Evolutionary conservation across 345 rosid species (phyloP).

Genomic region (Draba incana): DNA sequence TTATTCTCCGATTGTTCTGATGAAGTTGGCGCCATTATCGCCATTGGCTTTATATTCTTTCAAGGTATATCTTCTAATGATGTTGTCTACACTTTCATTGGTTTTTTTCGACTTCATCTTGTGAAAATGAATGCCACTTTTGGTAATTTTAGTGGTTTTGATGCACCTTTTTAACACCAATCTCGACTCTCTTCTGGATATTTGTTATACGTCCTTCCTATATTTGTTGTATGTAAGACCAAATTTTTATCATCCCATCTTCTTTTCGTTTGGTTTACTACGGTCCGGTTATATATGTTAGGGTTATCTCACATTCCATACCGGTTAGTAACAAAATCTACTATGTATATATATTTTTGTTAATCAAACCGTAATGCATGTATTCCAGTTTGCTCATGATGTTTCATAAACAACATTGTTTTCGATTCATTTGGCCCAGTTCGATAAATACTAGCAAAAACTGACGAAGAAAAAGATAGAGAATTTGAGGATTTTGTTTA

Average conservation of each 20-base stretch:
- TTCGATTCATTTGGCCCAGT: no score
- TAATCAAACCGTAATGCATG: no score
- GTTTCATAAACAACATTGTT: no score
- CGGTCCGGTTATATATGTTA: neutral
- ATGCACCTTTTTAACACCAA: constrained; percentile 21
- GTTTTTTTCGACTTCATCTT: constrained; percentile 26
- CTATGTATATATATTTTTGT: no score
- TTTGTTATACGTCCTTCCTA: constrained; percentile 23
- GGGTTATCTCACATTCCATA: neutral
- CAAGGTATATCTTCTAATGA: constrained; percentile 44
- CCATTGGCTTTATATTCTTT: constrained; percentile 37
- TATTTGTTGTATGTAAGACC: constrained; percentile 33
- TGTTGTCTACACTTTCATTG: constrained; percentile 38
- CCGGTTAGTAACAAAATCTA: no score
- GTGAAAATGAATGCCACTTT: constrained; percentile 38
- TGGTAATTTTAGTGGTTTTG: constrained; percentile 35
- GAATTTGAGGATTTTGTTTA: neutral
- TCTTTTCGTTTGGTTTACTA: neutral
- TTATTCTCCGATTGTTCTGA: constrained; percentile 31
- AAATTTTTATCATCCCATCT: constrained; percentile 8
- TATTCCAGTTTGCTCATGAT: no score
- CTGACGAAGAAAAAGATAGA: no score
- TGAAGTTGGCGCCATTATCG: constrained; percentile 30
- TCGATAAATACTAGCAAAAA: no score
- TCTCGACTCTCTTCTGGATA: constrained; percentile 12